Conservation (phyloP, 2,329 filamentous ascomycete genomes). For the Penicillium occitanis region DNA sequence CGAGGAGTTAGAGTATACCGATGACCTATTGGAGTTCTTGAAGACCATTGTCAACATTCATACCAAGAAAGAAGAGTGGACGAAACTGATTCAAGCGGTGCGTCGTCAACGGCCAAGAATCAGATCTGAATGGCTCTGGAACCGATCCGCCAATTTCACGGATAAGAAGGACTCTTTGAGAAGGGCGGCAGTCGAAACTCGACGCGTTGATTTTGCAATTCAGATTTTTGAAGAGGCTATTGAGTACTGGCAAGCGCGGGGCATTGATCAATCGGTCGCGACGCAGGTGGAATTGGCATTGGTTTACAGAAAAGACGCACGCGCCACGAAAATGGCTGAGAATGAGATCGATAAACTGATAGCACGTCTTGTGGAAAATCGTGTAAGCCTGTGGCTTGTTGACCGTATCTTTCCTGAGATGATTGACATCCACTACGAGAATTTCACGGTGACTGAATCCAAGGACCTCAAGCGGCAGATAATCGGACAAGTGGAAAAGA, state of each 20-base stretch:
- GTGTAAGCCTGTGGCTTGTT: constrained; percentile 4
- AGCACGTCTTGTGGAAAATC: constrained; percentile 8
- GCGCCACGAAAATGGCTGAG: constrained; percentile 9
- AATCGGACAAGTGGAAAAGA: not conserved
- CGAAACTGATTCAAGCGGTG: constrained; percentile 9
- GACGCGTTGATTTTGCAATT: constrained; percentile 9
- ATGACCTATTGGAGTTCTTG: not conserved
- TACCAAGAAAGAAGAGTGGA: constrained; percentile 8
- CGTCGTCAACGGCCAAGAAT: constrained; percentile 2
- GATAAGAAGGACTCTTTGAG: constrained; percentile 6
- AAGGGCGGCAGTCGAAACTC: constrained; percentile 9
- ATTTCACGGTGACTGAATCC: not conserved
- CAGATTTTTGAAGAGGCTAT: constrained; percentile 4
- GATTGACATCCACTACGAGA: constrained; percentile 9
- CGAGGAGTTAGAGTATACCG: constrained; percentile 4
- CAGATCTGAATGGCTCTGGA: constrained; percentile 7
- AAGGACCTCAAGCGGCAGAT: constrained; percentile 7
- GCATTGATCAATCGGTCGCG: not conserved
- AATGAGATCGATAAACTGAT: constrained; percentile 4
- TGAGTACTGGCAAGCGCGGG: constrained; percentile 3
- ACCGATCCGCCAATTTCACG: not conserved
- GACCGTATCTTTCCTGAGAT: constrained; percentile 2
- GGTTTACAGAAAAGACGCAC: constrained; percentile 4
- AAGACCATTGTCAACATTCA: constrained; percentile 9
- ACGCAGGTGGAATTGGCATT: not conserved